Evolutionary conservation across 2,329 filamentous ascomycete species (phyloP).

Genomic region (Aspergillus brasiliensis): DNA sequence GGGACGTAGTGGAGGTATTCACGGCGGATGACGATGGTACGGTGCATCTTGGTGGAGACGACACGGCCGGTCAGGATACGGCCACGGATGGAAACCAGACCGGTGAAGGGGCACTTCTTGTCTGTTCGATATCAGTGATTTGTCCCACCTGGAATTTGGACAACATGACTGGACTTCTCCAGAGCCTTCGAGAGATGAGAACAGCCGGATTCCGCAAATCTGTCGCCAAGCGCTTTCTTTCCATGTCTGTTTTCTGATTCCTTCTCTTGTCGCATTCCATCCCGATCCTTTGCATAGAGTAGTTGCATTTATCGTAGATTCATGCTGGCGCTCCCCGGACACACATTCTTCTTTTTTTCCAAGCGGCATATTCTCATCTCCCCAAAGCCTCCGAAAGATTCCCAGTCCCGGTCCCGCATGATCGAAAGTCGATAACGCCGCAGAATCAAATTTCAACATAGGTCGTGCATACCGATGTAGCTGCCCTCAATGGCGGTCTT

Average conservation of each 20-base stretch:
- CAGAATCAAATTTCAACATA: slow-evolving; percentile 24
- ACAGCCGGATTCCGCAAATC: neutral
- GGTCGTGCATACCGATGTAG: slow-evolving; percentile 87
- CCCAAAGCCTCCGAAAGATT: slow-evolving; percentile 14
- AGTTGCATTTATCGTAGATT: neutral
- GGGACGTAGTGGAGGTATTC: slow-evolving; percentile 99
- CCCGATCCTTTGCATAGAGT: neutral
- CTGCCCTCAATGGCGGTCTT: slow-evolving; percentile 97
- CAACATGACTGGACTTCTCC: slow-evolving; percentile 3
- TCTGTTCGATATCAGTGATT: slow-evolving; percentile 59
- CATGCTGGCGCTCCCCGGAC: neutral
- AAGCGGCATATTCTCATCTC: slow-evolving; percentile 17
- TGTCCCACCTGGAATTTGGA: slow-evolving; percentile 9
- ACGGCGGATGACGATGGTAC: slow-evolving; percentile 97
- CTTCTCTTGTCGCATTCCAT: neutral
- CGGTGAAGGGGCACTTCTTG: slow-evolving; percentile 99
- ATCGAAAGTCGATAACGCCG: slow-evolving; percentile 21
- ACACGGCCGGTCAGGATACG: slow-evolving; percentile 99
- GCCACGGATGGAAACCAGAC: slow-evolving; percentile 98
- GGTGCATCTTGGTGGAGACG: slow-evolving; percentile 99
- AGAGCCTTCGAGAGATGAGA: slow-evolving; percentile 19
- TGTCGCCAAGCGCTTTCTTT: neutral
- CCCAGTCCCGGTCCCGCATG: slow-evolving; percentile 14
- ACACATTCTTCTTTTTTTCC: neutral
- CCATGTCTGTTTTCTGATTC: neutral